Percentiles rank a stretch among this genome's conserved stretches.
Evolutionary conservation across 176 grass and related monocot genomes (phyloP).

Genomic region (Zizania latifolia): DNA sequence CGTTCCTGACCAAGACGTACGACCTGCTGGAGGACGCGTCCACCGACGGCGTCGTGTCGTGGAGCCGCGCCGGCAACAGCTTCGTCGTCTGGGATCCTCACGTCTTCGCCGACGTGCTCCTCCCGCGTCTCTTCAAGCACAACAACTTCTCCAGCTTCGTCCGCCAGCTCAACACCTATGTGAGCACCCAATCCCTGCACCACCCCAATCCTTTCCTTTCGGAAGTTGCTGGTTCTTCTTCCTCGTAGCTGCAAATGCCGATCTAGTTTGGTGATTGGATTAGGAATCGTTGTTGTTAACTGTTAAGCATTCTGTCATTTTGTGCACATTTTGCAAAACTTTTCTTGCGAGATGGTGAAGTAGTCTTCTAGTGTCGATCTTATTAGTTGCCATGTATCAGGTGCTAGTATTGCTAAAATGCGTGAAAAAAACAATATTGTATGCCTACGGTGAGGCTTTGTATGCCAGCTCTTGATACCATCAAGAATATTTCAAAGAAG

Average conservation of each 20-base stretch:
- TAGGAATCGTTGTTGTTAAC: background rate
- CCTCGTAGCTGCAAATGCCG: background rate
- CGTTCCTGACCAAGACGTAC: constrained; percentile 82
- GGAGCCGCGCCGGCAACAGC: constrained; percentile 54
- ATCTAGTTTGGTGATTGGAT: background rate
- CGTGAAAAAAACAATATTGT: no score
- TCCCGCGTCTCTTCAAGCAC: constrained; percentile 86
- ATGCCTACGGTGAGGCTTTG: no score
- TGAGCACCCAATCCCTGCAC: no score
- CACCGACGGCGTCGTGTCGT: constrained; percentile 58
- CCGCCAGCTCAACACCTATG: constrained; percentile 86
- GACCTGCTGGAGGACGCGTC: constrained; percentile 64
- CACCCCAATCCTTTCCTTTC: background rate
- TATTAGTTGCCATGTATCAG: background rate
- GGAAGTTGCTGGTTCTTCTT: background rate
- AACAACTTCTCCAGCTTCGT: constrained; percentile 86
- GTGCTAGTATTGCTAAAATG: background rate
- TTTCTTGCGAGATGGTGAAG: background rate
- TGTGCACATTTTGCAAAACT: background rate
- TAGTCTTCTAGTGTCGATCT: background rate
- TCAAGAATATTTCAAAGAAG: background rate
- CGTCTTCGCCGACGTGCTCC: constrained; percentile 49
- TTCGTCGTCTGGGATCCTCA: constrained; percentile 84
- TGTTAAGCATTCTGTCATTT: background rate
- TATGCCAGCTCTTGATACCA: background rate